Percentiles rank a stretch among this genome's conserved stretches.
Evolutionary conservation across 1,284 basidiomycete genomes (phyloP).

Genomic region (Golubevia pallescens): DNA sequence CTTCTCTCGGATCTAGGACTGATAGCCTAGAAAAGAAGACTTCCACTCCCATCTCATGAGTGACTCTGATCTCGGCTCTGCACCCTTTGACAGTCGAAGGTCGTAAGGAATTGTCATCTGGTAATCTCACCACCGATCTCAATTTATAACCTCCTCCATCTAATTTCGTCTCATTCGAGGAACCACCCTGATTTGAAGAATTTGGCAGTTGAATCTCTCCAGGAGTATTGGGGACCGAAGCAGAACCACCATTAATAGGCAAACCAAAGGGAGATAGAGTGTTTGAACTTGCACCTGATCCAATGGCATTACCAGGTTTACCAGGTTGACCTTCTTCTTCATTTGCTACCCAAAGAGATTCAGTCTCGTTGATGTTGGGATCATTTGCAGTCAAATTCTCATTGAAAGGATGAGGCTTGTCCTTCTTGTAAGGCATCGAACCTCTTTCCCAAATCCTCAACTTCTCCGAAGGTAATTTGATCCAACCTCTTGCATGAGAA

Average conservation of each 20-base stretch:
- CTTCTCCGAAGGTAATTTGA: conserved; percentile 51
- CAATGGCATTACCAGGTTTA: conserved; percentile 23
- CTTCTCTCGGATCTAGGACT: conserved; percentile 42
- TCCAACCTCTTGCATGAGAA: conserved; percentile 39
- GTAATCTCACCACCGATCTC: conserved; percentile 51
- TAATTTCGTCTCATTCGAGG: background rate
- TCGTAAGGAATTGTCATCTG: conserved; percentile 50
- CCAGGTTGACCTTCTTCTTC: conserved; percentile 28
- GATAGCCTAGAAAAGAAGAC: conserved; percentile 54
- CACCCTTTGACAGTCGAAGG: conserved; percentile 56
- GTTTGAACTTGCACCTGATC: conserved; percentile 21
- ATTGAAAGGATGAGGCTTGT: background rate
- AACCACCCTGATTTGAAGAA: background rate
- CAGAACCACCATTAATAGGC: conserved; percentile 27
- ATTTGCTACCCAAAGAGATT: conserved; percentile 40
- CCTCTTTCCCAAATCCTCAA: conserved; percentile 57
- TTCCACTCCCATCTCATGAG: conserved; percentile 56
- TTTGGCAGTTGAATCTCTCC: conserved; percentile 30
- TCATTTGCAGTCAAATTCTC: background rate
- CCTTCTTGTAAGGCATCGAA: conserved; percentile 52
- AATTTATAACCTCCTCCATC: conserved; percentile 40
- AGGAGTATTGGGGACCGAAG: conserved; percentile 26
- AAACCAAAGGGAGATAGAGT: conserved; percentile 34
- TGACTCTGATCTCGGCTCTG: conserved; percentile 50
- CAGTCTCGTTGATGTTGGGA: conserved; percentile 6